A percentile compares a stretch with the other conserved stretches of the same genome.
Evolutionary conservation across 2,329 filamentous ascomycete species (phyloP).

Genomic region (Cladosporium velox): DNA sequence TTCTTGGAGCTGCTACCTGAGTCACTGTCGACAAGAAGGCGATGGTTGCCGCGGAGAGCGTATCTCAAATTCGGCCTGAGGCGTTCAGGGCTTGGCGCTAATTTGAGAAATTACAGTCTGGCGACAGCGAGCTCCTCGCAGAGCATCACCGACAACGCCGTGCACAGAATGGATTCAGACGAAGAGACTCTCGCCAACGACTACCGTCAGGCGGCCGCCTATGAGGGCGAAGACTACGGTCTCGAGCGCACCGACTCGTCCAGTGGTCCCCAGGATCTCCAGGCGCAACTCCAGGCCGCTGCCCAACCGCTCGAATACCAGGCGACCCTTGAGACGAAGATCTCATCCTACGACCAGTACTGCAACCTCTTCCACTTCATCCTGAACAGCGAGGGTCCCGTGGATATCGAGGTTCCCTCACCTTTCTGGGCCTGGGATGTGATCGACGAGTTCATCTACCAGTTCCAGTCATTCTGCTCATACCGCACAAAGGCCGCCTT

Average conservation of each 20-base stretch:
- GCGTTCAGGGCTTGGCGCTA: background rate
- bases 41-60: background rate
- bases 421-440: conserved; percentile 99
- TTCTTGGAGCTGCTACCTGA: background rate
- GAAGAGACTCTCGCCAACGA: conserved; percentile 95
- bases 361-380: conserved; percentile 99
- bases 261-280: conserved; percentile 83
- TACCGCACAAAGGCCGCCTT: conserved; percentile 92
- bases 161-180: conserved; percentile 66
- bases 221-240: conserved; percentile 60
- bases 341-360: conserved; percentile 98
- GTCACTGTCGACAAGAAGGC: background rate
- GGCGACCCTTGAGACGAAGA: conserved; percentile 93
- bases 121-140: background rate
- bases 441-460: conserved; percentile 99
- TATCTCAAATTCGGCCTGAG: background rate
- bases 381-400: conserved; percentile 97
- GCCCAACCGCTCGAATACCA: conserved; percentile 96
- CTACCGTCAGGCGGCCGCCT: conserved; percentile 94
- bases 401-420: conserved; percentile 95
- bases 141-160: background rate
- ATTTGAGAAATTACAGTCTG: conserved; percentile 4
- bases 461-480: conserved; percentile 99
- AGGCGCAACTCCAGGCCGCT: conserved; percentile 85
- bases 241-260: conserved; percentile 69